Evolutionary conservation across 2,329 filamentous ascomycete genomes (phyloP).

Genomic region (Triangularia verruculosa): DNA sequence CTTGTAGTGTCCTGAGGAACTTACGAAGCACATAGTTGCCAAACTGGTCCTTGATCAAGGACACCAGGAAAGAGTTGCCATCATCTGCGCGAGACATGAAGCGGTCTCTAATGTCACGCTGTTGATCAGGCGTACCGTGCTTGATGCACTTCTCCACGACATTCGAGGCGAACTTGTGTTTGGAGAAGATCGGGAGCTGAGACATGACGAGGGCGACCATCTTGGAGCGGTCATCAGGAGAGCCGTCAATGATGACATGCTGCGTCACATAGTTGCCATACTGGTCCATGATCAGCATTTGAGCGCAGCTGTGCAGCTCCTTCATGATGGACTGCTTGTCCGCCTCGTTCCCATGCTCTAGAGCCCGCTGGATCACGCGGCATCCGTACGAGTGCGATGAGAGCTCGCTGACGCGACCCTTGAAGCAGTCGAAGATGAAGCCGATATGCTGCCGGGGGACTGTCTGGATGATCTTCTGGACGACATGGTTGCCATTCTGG

Average conservation of each 20-base stretch:
- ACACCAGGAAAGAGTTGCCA: slow-evolving; percentile 67
- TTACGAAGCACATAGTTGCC: slow-evolving; percentile 97
- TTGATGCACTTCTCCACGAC: slow-evolving; percentile 92
- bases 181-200: slow-evolving; percentile 73
- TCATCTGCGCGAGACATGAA: slow-evolving; percentile 60
- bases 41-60: slow-evolving; percentile 84
- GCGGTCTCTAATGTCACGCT: slow-evolving; percentile 63
- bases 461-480: slow-evolving; percentile 87
- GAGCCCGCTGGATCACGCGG: slow-evolving; percentile 85
- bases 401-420: slow-evolving; percentile 68
- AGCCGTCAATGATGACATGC: slow-evolving; percentile 80
- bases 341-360: slow-evolving; percentile 74
- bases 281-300: slow-evolving; percentile 75
- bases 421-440: slow-evolving; percentile 81
- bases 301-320: slow-evolving; percentile 72
- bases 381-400: slow-evolving; percentile 84
- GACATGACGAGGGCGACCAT: slow-evolving; percentile 72
- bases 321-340: slow-evolving; percentile 70
- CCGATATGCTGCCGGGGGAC: slow-evolving; percentile 75
- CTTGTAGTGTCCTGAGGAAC: slow-evolving; percentile 37
- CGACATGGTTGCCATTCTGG: slow-evolving; percentile 92
- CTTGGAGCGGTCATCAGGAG: slow-evolving; percentile 65
- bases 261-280: slow-evolving; percentile 97
- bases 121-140: slow-evolving; percentile 66
- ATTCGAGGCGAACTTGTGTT: slow-evolving; percentile 96